Conservation (phyloP, 148 eudicot species). For the Spergularia bocconei region DNA sequence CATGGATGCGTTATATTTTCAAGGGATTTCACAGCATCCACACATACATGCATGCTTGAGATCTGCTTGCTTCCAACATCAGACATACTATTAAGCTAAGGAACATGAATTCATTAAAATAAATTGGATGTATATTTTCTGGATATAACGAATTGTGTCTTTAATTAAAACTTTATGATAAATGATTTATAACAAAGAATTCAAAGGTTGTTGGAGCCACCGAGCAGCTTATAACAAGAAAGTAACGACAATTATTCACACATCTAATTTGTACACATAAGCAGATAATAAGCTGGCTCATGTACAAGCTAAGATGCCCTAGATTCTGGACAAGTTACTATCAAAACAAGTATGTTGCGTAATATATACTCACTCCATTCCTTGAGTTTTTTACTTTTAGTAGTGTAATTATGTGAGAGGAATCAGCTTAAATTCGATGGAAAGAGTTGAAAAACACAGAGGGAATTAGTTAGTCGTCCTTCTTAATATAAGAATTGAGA, state of each 20-base stretch:
- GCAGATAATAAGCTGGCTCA: slow-evolving; percentile 8
- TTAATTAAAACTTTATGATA: neutral
- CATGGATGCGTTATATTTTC: slow-evolving; percentile 16
- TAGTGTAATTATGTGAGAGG: too few species aligned
- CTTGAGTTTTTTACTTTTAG: neutral
- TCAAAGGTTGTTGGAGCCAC: slow-evolving; percentile 31
- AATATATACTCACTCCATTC: neutral
- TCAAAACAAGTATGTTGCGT: slow-evolving; percentile 12
- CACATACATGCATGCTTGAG: slow-evolving; percentile 13
- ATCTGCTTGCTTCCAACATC: slow-evolving; percentile 8
- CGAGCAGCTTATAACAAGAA: slow-evolving; percentile 28
- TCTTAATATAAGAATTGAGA: too few species aligned
- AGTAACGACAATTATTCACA: slow-evolving; percentile 21
- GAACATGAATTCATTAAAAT: neutral
- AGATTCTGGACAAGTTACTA: slow-evolving; percentile 22
- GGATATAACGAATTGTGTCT: neutral
- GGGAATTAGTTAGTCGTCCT: too few species aligned
- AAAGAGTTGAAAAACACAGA: too few species aligned
- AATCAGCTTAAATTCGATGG: too few species aligned
- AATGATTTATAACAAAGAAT: neutral
- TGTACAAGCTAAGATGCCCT: slow-evolving; percentile 16
- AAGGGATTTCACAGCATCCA: slow-evolving; percentile 12
- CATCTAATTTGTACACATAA: slow-evolving; percentile 31
- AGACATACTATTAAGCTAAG: neutral
- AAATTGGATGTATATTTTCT: neutral